Evolutionary conservation across 2,329 filamentous ascomycete species (phyloP).

Genomic region (Lasiodiplodia sp.): DNA sequence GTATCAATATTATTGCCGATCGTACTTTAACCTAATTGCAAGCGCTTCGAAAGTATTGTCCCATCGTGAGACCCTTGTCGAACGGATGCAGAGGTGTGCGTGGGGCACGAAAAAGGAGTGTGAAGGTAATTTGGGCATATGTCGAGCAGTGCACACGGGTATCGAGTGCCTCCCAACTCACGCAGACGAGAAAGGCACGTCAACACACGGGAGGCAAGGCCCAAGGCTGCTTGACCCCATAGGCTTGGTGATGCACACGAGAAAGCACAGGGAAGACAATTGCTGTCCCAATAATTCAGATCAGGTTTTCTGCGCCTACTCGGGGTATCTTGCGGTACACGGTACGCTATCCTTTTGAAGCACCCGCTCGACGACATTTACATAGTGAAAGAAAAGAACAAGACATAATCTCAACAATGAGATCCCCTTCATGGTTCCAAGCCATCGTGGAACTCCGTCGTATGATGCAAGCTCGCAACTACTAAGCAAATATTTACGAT

Average conservation of each 20-base stretch:
- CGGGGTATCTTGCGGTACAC: conserved; percentile 16
- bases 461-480: background rate
- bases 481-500: conserved; percentile 1
- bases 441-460: background rate
- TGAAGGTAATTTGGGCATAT: too few species aligned
- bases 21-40: too few species aligned
- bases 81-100: too few species aligned
- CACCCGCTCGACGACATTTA: conserved; percentile 5
- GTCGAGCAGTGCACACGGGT: too few species aligned
- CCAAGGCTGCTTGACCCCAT: too few species aligned
- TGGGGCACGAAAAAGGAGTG: too few species aligned
- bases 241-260: background rate
- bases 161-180: too few species aligned
- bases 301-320: conserved; percentile 4
- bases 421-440: background rate
- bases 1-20: too few species aligned
- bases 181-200: too few species aligned
- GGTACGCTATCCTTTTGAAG: background rate
- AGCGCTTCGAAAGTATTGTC: too few species aligned
- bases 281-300: background rate
- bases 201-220: too few species aligned
- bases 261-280: background rate
- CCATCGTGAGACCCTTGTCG: too few species aligned
- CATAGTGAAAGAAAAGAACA: background rate
- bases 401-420: background rate